Evolutionary conservation across 202 grass and related monocot genomes (phyloP).

Genomic region (Panicum virgatum): DNA sequence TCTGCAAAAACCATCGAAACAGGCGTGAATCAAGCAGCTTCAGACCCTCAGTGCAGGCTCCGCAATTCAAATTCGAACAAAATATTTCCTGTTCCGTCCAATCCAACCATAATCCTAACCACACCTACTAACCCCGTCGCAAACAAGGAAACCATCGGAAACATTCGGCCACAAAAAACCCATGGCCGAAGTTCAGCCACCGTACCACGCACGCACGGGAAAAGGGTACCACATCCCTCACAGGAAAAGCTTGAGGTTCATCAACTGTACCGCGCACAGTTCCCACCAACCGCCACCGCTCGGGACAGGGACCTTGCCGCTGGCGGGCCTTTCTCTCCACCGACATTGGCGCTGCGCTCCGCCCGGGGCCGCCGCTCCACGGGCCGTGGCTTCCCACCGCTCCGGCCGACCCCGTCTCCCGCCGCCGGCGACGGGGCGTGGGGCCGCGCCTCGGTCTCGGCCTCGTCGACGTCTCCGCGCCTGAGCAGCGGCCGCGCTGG

Average conservation of each 20-base stretch:
- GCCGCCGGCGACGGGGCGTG: neutral
- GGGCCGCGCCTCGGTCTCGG: neutral
- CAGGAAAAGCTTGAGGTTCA: conserved; percentile 32
- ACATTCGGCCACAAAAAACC: neutral
- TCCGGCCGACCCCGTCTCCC: neutral
- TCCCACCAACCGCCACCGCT: conserved; percentile 59
- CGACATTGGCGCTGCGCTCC: conserved; percentile 41
- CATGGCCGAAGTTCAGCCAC: conserved; percentile 22
- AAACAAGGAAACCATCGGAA: neutral
- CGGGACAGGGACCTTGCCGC: conserved; percentile 54
- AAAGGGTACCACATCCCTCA: conserved; percentile 18
- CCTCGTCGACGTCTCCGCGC: neutral
- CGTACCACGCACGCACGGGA: conserved; percentile 16
- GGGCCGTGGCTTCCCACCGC: neutral
- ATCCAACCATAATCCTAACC: neutral
- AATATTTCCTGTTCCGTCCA: conserved; percentile 29
- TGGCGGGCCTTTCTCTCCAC: conserved; percentile 31
- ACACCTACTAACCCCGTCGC: too few relatives aligned
- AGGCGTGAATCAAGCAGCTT: neutral
- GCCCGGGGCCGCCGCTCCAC: neutral
- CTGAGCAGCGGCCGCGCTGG: neutral
- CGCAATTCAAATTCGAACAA: conserved; percentile 27
- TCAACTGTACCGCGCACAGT: conserved; percentile 19
- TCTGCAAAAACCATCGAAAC: conserved; percentile 20
- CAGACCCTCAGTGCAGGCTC: neutral